Base-by-base conservation (phyloP, 2,329 filamentous ascomycete genomes). In the Venturia pyrina region DNA sequence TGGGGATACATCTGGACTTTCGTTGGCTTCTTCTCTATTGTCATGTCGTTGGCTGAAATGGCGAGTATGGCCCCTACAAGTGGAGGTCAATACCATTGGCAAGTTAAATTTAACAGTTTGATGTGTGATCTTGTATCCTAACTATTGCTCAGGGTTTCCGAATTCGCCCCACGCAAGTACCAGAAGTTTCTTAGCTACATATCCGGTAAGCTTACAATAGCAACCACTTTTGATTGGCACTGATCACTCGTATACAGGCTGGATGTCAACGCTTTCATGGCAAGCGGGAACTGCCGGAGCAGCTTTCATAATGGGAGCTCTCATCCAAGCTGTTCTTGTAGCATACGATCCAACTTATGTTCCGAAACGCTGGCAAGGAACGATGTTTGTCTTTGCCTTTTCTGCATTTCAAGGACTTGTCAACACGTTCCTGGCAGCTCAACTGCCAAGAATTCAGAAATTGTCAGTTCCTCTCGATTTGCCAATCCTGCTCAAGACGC, bases 391-490 rank as follows among this genome's bases (percentile, higher is more conserved):
- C 61, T 59, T 67, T 67, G n/a, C 50, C 3, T 15, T 59, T 17
- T 40, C 53, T 28, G 56, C 44, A 19, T 15, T 67, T 17, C 21
- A 43, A 40, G 40, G 44, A 37, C n/a, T 67, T 2, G 41, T 67
- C 7, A 67, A 67, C 32, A 71, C 75, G 43, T 75, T 73, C 43
- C 72, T 72, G 1, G 73, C 70, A 1, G 69, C 70, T 2, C 67
- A 68, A 17, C 72, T 80, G 67, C 77, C 77, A 0, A 69, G 73
- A 1, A 72, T 76, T 19, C 74, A 79, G 48, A 77, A 76, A 53
- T 48, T 75, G 5, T 70, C 77, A 34, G 71, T 79, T 50, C 24
- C 15, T 17, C 50, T 32, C 28, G 28, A 28, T 28, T 28, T 28
- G 3, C 13, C 1, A 19, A 5, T 19, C 24, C 6, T 17, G 72